These are phyloP conservation scores for Pascua guehoae DNA, from an alignment of 1,284 basidiomycete species.

Conservation along the genomic window DNA sequence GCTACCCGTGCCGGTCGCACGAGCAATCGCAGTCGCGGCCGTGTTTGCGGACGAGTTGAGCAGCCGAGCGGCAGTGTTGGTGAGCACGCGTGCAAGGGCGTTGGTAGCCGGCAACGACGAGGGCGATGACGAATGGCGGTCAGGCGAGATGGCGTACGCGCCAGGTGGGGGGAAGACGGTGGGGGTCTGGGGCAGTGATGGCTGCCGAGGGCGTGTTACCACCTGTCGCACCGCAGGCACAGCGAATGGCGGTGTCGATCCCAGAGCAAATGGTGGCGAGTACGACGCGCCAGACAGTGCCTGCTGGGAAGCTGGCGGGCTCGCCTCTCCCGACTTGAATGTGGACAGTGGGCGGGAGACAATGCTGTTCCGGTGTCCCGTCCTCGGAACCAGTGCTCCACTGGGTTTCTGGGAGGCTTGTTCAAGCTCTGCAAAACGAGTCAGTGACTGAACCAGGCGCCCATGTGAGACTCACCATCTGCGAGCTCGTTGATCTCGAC, in stretches of 20 bases:
- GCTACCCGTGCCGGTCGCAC: constrained; percentile 31
- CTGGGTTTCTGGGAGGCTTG: constrained; percentile 44
- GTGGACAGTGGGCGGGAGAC: constrained; percentile 44
- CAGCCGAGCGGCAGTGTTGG: constrained; percentile 82
- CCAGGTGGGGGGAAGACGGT: constrained; percentile 37
- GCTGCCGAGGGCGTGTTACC: constrained; percentile 23
- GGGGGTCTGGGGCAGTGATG: constrained; percentile 33
- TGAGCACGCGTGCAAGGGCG: constrained; percentile 78
- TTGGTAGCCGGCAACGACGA: constrained; percentile 51
- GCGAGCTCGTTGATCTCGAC: constrained; percentile 58
- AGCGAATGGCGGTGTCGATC: constrained; percentile 49
- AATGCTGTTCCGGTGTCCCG: constrained; percentile 43
- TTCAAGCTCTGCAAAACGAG: constrained; percentile 44
- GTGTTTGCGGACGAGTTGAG: constrained; percentile 62
- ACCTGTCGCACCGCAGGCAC: constrained; percentile 27
- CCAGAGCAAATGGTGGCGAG: constrained; percentile 50
- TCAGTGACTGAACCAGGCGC: constrained; percentile 1
- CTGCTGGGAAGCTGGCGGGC: constrained; percentile 9
- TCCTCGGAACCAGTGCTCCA: constrained; percentile 39
- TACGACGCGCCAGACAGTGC: constrained; percentile 28
- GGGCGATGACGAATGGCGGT: constrained; percentile 32
- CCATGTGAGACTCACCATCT: constrained; percentile 49
- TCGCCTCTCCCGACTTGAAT: constrained; percentile 28
- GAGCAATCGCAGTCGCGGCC: constrained; percentile 39
- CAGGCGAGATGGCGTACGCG: constrained; percentile 15